Base-by-base conservation (phyloP, 257 asterid species). In the Petunia axillaris region DNA sequence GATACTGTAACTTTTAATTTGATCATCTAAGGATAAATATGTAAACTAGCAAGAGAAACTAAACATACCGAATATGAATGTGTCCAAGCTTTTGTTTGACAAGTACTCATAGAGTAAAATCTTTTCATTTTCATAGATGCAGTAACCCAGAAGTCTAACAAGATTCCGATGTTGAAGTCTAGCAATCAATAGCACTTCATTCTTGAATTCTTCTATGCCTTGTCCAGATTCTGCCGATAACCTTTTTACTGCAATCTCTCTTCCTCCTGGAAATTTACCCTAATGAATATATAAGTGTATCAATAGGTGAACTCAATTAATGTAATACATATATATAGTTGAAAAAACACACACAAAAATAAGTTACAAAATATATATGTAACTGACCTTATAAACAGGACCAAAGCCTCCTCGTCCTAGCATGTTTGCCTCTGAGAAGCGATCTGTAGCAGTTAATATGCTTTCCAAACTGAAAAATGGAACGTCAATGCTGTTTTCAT, bases 381-480 rank as follows among this genome's bases (percentile, higher is more conserved):
- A 13, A 25, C 16, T 25, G 4, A 60, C 67, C 67, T 63, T 63
- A 9, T 63, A 63, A 63, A 63, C 67, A 5, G 67, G 67, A 63
- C 67, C 67, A 63, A 63, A 63, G 7, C 67, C 67, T 36, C 67
- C 67, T 8, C 40, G 15, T 6, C 67, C 67, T 2, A 63, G 67
- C 67, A 36, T 63, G n/a, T 63, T 63, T 63, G 43, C 67, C 43
- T 35, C 43, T 63, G 67, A 63, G 67, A 63, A 63, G 8, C 36
- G 43, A 63, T 63, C 4, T 2, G 67, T 63, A 9, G 67, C 67
- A 8, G 11, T n/a, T 63, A 63, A 9, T 36, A 63, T 36, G 43
- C 67, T 63, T 36, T 63, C 67, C 3, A 36, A 63, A 36, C 67
- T 36, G 4, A 63, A 35, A 9, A 10, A 36, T 36, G 15, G 67